phyloP scores from a whole-genome alignment of 495 filamentous ascomycete species.

The Oidiodendron maius region DNA sequence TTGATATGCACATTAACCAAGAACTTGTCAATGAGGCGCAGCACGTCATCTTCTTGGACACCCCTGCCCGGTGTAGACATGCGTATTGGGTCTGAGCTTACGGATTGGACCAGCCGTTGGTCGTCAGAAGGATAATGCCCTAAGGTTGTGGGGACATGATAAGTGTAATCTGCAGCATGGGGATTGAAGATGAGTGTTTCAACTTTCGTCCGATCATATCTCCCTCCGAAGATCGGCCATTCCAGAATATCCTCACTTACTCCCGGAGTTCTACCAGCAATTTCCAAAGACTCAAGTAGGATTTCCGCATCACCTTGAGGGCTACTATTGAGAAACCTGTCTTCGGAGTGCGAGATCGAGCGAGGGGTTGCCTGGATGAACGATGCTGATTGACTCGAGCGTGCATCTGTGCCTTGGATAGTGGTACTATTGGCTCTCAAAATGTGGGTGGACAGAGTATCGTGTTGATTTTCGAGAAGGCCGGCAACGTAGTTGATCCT shows the following conservation, averaged over 20 bases:
- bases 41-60: neutral
- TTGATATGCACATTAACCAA: conserved; percentile 20
- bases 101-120: no score
- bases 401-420: neutral
- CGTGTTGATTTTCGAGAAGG: neutral
- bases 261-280: neutral
- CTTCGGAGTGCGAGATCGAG: neutral
- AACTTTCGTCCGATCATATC: neutral
- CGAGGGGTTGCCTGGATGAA: neutral
- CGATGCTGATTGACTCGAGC: neutral
- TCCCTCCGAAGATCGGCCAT: neutral
- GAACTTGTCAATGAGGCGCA: conserved; percentile 12
- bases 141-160: neutral
- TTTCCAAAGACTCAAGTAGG: neutral
- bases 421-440: neutral
- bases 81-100: neutral
- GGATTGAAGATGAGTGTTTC: neutral
- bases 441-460: neutral
- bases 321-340: neutral
- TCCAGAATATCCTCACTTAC: neutral
- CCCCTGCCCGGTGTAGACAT: neutral
- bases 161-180: neutral
- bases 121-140: no score
- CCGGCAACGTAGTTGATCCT: neutral
- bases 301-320: neutral